Conservation (phyloP, 768 basidiomycete species). For the Cyclocybe cylindracea region DNA sequence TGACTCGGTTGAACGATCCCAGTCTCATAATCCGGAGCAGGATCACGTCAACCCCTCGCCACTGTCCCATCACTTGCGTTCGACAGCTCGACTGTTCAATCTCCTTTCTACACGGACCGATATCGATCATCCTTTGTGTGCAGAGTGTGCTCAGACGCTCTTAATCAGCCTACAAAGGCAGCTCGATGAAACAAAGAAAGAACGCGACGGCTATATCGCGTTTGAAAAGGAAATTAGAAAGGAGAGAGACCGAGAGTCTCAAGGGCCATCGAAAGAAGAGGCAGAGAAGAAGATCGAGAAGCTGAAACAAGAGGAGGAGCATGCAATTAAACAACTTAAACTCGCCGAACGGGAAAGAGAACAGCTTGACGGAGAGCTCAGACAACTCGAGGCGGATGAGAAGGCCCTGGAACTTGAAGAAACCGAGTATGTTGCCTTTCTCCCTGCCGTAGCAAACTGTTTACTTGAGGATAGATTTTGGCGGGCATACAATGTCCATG, state of each 20-base stretch:
- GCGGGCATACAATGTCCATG: conserved; percentile 74
- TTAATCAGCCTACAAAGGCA: conserved; percentile 74
- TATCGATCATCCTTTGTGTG: conserved; percentile 92
- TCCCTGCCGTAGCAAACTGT: neutral
- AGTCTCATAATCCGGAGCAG: conserved; percentile 41
- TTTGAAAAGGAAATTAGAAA: conserved; percentile 88
- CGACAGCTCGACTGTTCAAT: conserved; percentile 74
- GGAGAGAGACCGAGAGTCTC: conserved; percentile 73
- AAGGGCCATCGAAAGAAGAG: conserved; percentile 61
- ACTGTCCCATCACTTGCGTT: conserved; percentile 75
- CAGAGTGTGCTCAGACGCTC: conserved; percentile 88
- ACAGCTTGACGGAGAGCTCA: conserved; percentile 73
- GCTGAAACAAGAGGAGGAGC: conserved; percentile 65
- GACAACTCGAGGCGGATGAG: conserved; percentile 74
- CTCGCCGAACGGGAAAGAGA: conserved; percentile 76
- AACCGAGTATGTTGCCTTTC: conserved; percentile 58
- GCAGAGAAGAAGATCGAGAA: conserved; percentile 73
- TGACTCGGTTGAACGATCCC: conserved; percentile 23
- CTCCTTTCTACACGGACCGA: conserved; percentile 75
- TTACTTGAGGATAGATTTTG: conserved; percentile 59
- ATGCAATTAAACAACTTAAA: conserved; percentile 74
- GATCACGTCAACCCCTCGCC: conserved; percentile 69
- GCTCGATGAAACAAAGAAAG: conserved; percentile 88
- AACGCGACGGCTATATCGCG: conserved; percentile 90
- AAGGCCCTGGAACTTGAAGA: conserved; percentile 80